Evolutionary conservation across 2,329 filamentous ascomycete species (phyloP).

Genomic region (Colletotrichum tamarilloi): DNA sequence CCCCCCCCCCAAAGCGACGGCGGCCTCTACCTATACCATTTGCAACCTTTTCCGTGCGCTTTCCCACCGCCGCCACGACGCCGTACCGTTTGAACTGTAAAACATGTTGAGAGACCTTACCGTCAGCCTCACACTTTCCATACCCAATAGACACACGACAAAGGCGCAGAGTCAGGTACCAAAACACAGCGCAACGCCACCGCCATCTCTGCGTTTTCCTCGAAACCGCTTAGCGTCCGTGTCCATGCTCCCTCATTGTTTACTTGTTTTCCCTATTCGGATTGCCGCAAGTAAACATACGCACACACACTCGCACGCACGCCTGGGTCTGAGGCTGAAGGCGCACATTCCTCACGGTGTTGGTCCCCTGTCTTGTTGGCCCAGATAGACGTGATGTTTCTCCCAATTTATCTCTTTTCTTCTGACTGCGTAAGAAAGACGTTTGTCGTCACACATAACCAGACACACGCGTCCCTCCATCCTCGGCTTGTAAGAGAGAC

Average conservation of each 20-base stretch:
- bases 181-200: not conserved
- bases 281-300: not conserved
- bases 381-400: slow-evolving; percentile 19
- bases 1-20: too few relatives aligned
- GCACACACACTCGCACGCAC: too few relatives aligned
- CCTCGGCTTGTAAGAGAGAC: not conserved
- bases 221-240: not conserved
- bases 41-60: too few relatives aligned
- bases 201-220: not conserved
- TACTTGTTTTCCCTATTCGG: not conserved
- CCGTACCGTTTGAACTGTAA: slow-evolving; percentile 7
- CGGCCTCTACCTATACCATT: too few relatives aligned
- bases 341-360: not conserved
- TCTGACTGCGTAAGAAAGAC: too few relatives aligned
- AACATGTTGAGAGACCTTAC: slow-evolving; percentile 4
- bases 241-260: not conserved
- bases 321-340: too few relatives aligned
- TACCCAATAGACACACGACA: not conserved
- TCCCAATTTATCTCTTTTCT: not conserved
- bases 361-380: not conserved
- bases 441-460: too few relatives aligned
- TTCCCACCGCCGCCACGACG: not conserved
- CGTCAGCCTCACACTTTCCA: not conserved
- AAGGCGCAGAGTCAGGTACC: too few relatives aligned
- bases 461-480: not conserved